Conservation (phyloP, 2,329 filamentous ascomycete species). For the Penicillium glabrum region DNA sequence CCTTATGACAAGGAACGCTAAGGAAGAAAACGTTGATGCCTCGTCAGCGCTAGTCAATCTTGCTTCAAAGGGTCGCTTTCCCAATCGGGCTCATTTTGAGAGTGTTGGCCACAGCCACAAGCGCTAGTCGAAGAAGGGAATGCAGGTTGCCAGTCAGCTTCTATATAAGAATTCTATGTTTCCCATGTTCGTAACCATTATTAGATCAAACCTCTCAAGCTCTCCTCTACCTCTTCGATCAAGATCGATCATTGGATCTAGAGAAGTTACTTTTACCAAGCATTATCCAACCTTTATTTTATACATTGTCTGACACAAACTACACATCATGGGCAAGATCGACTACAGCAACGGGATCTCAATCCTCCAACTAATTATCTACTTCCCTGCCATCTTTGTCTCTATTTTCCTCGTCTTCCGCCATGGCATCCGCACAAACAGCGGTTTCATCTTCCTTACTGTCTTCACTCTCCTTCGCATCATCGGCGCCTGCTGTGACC, state of each 20-base stretch:
- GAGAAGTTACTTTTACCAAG: neutral
- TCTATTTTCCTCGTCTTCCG: slow-evolving; percentile 31
- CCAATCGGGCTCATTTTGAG: neutral
- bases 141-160: neutral
- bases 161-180: neutral
- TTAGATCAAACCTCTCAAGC: neutral
- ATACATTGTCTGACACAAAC: neutral
- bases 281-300: neutral
- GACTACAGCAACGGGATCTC: slow-evolving; percentile 33
- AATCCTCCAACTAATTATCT: slow-evolving; percentile 38
- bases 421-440: slow-evolving; percentile 42
- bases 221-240: neutral
- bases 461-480: slow-evolving; percentile 55
- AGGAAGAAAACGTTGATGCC: neutral
- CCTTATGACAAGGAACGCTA: neutral
- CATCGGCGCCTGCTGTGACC: slow-evolving; percentile 50
- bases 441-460: slow-evolving; percentile 56
- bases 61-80: neutral
- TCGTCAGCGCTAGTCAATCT: neutral
- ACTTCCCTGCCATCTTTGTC: slow-evolving; percentile 33
- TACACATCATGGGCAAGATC: slow-evolving; percentile 14
- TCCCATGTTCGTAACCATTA: neutral
- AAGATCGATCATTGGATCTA: neutral
- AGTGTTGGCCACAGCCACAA: neutral
- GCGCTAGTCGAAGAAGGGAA: neutral